phyloP scores from a whole-genome alignment of 2,329 filamentous ascomycete species.

The Claviceps humidiphila region DNA sequence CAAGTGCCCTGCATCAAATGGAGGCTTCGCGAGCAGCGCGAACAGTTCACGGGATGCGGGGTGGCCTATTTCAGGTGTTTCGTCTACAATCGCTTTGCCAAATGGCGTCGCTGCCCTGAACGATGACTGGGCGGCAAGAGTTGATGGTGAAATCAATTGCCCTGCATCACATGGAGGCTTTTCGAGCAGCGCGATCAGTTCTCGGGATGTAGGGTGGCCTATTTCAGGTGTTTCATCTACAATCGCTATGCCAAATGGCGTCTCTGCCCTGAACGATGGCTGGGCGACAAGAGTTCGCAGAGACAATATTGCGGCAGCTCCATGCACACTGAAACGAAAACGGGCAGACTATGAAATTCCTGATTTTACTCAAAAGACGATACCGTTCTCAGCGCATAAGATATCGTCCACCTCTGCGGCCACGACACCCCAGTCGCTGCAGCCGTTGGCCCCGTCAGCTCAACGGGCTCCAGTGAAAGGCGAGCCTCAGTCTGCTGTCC shows the following conservation, averaged over 20 bases:
- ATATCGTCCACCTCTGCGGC: background rate
- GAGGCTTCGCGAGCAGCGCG: background rate
- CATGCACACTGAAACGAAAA: conserved; percentile 16
- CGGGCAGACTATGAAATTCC: conserved; percentile 8
- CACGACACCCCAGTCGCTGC: background rate
- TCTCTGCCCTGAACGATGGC: too few relatives aligned
- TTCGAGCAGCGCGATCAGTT: background rate
- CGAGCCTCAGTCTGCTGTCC: background rate
- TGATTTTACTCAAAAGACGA: conserved; percentile 21
- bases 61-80: background rate
- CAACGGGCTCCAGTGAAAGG: background rate
- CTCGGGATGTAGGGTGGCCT: background rate
- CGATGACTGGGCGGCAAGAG: background rate
- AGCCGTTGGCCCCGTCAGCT: background rate
- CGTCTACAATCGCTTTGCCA: background rate
- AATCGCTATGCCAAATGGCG: background rate
- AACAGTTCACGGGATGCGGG: background rate
- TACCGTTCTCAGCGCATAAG: conserved; percentile 14
- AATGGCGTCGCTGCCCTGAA: background rate
- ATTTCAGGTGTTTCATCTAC: background rate
- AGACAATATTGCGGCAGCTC: background rate
- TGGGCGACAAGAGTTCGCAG: background rate
- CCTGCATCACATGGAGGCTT: background rate
- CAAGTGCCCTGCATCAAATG: background rate
- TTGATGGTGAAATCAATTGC: too few relatives aligned